Percentiles rank a stretch among this genome's conserved stretches.
These are phyloP conservation scores for Calonectria multiphialidica DNA, from an alignment of 2,329 filamentous ascomycete species.

Conservation along the genomic window DNA sequence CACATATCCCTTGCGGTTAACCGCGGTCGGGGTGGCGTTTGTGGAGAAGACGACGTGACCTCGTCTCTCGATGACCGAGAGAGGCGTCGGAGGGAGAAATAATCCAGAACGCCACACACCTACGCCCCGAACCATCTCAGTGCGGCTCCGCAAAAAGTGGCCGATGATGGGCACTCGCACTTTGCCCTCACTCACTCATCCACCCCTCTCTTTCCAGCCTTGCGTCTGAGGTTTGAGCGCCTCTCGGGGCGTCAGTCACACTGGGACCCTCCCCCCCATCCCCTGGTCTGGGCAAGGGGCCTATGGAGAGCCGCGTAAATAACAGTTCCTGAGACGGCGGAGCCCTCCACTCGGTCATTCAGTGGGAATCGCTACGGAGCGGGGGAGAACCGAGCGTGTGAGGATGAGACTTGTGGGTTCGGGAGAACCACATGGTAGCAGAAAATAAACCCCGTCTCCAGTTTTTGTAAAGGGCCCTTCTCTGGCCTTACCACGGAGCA, in stretches of 20 bases:
- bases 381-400: background rate
- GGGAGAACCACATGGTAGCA: slow-evolving; percentile 9
- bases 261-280: background rate
- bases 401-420: background rate
- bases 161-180: slow-evolving; percentile 32
- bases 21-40: background rate
- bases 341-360: background rate
- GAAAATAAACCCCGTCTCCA: slow-evolving; percentile 1
- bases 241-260: background rate
- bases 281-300: background rate
- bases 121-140: slow-evolving; percentile 18
- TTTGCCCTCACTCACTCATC: background rate
- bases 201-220: slow-evolving; percentile 1
- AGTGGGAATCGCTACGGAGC: background rate
- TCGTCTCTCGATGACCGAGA: background rate
- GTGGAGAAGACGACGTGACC: slow-evolving; percentile 1
- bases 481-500: slow-evolving; percentile 15
- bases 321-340: background rate
- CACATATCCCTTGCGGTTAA: background rate
- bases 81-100: background rate
- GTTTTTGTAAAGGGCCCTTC: slow-evolving; percentile 7
- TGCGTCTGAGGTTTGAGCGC: background rate
- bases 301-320: slow-evolving; percentile 13
- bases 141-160: slow-evolving; percentile 40
- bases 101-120: slow-evolving; percentile 3